Percentiles rank a stretch among this genome's conserved stretches.
These are phyloP conservation scores for Salvia rosmarinus DNA, from an alignment of 257 asterid genomes.

Conservation along the genomic window DNA sequence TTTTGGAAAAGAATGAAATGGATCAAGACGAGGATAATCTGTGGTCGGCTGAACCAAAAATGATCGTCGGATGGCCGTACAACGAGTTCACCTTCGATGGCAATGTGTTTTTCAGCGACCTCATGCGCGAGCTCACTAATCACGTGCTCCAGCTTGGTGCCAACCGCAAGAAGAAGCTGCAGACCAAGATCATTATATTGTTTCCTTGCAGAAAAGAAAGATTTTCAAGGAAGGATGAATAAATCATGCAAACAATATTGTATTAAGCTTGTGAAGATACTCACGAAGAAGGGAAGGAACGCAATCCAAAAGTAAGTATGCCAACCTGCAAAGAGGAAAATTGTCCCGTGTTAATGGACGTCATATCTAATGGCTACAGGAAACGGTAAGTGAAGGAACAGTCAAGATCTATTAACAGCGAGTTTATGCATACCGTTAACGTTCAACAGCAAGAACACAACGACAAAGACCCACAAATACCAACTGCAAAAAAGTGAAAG, in stretches of 20 bases:
- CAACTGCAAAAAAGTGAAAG: slow-evolving; percentile 66
- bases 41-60: slow-evolving; percentile 89
- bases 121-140: slow-evolving; percentile 85
- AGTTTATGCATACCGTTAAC: slow-evolving; percentile 79
- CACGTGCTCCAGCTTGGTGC: slow-evolving; percentile 93
- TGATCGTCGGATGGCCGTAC: slow-evolving; percentile 90
- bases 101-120: slow-evolving; percentile 93
- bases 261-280: slow-evolving; percentile 35
- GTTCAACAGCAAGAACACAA: slow-evolving; percentile 81
- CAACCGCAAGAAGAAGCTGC: slow-evolving; percentile 91
- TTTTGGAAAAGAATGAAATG: slow-evolving; percentile 97
- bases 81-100: slow-evolving; percentile 89
- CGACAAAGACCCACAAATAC: slow-evolving; percentile 92
- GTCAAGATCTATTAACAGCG: slow-evolving; percentile 1
- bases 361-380: not conserved
- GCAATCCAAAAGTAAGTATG: slow-evolving; percentile 98
- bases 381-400: not conserved
- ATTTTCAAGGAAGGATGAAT: not conserved
- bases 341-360: slow-evolving; percentile 1
- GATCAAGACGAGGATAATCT: slow-evolving; percentile 72
- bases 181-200: slow-evolving; percentile 7
- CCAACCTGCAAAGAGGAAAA: slow-evolving; percentile 70
- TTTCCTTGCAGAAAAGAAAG: not conserved
- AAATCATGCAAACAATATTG: not conserved
- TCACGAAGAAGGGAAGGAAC: slow-evolving; percentile 76